phyloP scores from a whole-genome alignment of 2,329 filamentous ascomycete genomes.

The Purpureocillium takamizusanense region DNA sequence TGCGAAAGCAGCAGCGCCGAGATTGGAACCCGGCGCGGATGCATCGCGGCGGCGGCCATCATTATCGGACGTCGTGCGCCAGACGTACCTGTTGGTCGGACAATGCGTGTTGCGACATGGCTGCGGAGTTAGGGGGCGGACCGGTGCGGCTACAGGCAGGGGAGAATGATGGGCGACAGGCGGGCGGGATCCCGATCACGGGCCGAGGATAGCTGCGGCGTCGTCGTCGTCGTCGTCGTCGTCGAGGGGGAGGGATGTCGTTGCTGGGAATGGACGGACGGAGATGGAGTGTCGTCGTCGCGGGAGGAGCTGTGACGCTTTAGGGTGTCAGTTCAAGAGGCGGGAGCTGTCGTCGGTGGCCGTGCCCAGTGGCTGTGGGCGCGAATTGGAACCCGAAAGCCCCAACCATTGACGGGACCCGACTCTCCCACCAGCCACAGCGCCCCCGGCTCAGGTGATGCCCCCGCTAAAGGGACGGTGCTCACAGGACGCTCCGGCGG shows the following conservation, averaged over 20 bases:
- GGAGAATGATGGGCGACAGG: slow-evolving; percentile 3
- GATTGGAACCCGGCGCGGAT: too few relatives aligned
- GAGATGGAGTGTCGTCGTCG: slow-evolving; percentile 3
- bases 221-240: too few relatives aligned
- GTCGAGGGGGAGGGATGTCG: slow-evolving; percentile 2
- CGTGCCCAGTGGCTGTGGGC: background rate
- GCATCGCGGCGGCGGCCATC: slow-evolving; percentile 7
- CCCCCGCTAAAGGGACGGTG: too few relatives aligned
- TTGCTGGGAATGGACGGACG: slow-evolving; percentile 5
- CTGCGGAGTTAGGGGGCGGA: slow-evolving; percentile 26
- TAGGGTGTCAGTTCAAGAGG: slow-evolving; percentile 6
- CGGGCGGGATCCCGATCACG: background rate
- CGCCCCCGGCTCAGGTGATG: too few relatives aligned
- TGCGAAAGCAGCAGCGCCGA: too few relatives aligned
- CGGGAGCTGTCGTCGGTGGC: slow-evolving; percentile 1
- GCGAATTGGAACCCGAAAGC: too few relatives aligned
- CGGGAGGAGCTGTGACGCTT: slow-evolving; percentile 19
- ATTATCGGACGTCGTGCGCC: slow-evolving; percentile 9
- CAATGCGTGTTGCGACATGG: slow-evolving; percentile 93
- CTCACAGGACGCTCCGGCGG: too few relatives aligned
- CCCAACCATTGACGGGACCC: too few relatives aligned
- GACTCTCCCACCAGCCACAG: background rate
- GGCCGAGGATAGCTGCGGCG: background rate
- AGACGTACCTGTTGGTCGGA: slow-evolving; percentile 85
- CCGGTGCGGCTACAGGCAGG: slow-evolving; percentile 13